Base-by-base conservation (phyloP, 257 asterid genomes). In the Penstemon davidsonii region DNA sequence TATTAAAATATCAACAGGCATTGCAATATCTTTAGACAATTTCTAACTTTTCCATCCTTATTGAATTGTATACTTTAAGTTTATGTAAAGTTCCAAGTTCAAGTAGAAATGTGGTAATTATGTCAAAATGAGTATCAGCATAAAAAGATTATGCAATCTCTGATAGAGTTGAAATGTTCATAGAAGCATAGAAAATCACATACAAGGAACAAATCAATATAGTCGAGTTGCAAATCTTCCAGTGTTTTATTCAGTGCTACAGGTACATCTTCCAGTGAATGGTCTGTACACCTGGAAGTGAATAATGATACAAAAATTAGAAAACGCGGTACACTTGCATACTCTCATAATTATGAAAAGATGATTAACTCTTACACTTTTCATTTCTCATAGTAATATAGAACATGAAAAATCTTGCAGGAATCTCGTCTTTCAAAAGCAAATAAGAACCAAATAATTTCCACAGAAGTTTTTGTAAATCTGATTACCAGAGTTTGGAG, bases 401-500 rank as follows among this genome's bases (percentile, higher is more conserved):
- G 11, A 49, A 12, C 54, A 9, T 10, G 33, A 25, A 49, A 3
- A 49, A 49, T 49, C 54, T 49, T 9, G 18, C 4, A 49, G n/a
- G 54, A 4, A 15, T 15, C 54, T 49, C 3, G 0, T 12, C 18
- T 49, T 12, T 15, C 7, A 9, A 49, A 10, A 49, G 11, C 54
- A 49, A 49, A 49, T 49, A 15, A 49, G 54, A 49, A 49, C 0
- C 6, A 13, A 54, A 3, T 7, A 19, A 54, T 54, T 6, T 5
- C 10, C 0, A 36, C 8, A 54, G 18, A 18, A 39, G n/a, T 10
- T 53, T 36, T 13, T n/a, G 38, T 42, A 5, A 8, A 70, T 59
- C 55, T 8, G 50, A 68, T 67, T 86, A 91, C 97, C 95, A 85
- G 85, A 91, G 97, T 77, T 91, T 91, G 70, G 97, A 91, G 68